Evolutionary conservation across 306 rosid species (phyloP).

Genomic region (Cucurbita pepo): DNA sequence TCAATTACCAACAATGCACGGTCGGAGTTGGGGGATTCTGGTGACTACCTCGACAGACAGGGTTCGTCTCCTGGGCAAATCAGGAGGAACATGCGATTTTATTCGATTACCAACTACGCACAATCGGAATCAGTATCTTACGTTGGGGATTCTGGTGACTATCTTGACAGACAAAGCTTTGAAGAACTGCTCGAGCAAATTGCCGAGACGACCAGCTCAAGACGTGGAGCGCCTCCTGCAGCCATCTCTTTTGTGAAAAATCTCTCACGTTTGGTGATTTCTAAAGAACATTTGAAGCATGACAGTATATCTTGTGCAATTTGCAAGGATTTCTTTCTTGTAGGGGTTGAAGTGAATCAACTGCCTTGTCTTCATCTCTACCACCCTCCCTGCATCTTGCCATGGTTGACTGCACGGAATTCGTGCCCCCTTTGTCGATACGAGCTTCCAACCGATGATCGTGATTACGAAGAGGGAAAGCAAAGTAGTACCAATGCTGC

Average conservation of each 20-base stretch:
- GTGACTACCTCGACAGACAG: conserved; percentile 51
- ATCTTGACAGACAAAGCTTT: conserved; percentile 50
- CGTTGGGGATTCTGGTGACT: conserved; percentile 39
- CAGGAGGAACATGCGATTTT: conserved; percentile 27
- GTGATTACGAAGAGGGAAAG: conserved; percentile 70
- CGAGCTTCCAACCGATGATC: conserved; percentile 93
- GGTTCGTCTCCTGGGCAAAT: conserved; percentile 19
- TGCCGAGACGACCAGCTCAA: conserved; percentile 52
- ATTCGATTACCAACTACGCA: conserved; percentile 11
- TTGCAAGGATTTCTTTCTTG: conserved; percentile 60
- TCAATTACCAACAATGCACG: conserved; percentile 11
- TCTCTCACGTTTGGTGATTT: conserved; percentile 42
- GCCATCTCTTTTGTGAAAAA: conserved; percentile 35
- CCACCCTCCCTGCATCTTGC: conserved; percentile 72
- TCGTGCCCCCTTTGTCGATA: conserved; percentile 91
- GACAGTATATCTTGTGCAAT: conserved; percentile 65
- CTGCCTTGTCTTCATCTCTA: conserved; percentile 88
- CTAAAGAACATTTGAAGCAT: conserved; percentile 47
- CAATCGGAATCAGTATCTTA: conserved; percentile 24
- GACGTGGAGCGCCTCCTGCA: conserved; percentile 94
- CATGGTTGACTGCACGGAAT: conserved; percentile 79
- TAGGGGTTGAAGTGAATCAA: conserved; percentile 50
- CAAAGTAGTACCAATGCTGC: conserved; percentile 17
- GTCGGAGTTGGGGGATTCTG: conserved; percentile 29
- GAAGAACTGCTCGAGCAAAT: conserved; percentile 63